These are phyloP conservation scores for Penicillium aurantiogriseum DNA, from an alignment of 2,329 filamentous ascomycete species.

Conservation along the genomic window DNA sequence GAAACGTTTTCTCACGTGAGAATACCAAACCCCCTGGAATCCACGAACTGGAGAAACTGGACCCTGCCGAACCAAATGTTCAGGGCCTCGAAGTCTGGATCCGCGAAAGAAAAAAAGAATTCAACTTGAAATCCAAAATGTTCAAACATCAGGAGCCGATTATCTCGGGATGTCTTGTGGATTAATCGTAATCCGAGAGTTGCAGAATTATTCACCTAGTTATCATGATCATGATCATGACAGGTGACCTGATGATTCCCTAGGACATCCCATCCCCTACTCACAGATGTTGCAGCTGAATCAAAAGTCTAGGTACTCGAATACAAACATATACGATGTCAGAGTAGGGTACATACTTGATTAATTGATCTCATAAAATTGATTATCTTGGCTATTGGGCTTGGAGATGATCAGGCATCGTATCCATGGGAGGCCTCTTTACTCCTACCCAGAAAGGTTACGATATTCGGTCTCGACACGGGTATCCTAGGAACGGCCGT, in stretches of 20 bases:
- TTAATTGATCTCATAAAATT: background rate
- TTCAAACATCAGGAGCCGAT: background rate
- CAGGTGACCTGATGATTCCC: background rate
- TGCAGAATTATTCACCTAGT: background rate
- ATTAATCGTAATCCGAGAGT: background rate
- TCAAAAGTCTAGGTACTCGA: background rate
- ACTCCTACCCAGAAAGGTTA: slow-evolving; percentile 8
- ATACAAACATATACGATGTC: background rate
- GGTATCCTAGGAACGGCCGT: background rate
- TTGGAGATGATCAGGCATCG: background rate
- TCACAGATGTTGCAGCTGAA: background rate
- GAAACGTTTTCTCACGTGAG: background rate
- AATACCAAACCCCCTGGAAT: background rate
- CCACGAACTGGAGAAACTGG: background rate
- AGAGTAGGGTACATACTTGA: background rate
- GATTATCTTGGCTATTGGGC: background rate
- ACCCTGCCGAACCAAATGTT: background rate
- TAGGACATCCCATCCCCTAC: background rate
- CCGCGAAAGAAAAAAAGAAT: background rate
- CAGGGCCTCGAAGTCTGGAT: background rate
- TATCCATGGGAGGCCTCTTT: slow-evolving; percentile 15
- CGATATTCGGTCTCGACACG: background rate
- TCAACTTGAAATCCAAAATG: background rate
- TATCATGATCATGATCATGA: background rate
- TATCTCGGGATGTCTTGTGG: slow-evolving; percentile 1